Conservation (phyloP, 225 moss, liverwort and hornwort species). For the Neckera pumila region DNA sequence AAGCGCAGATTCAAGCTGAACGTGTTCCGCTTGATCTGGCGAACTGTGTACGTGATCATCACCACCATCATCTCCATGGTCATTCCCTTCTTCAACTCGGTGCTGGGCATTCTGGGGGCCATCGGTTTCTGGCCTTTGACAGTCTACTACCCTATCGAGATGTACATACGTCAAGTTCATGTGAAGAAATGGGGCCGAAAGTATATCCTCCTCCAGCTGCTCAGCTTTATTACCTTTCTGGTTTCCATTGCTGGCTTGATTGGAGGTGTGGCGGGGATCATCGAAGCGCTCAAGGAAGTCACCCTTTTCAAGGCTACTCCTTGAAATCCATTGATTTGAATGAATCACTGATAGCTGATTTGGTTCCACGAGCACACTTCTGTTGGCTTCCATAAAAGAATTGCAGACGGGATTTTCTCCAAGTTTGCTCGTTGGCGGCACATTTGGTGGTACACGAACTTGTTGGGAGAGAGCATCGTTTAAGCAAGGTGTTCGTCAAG, state of each 20-base stretch:
- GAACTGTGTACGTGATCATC: slow-evolving; percentile 46
- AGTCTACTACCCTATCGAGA: slow-evolving; percentile 51
- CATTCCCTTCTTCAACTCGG: slow-evolving; percentile 71
- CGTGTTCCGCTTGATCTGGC: slow-evolving; percentile 54
- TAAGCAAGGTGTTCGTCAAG: not conserved
- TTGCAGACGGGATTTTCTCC: not conserved
- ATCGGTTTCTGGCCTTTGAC: slow-evolving; percentile 74
- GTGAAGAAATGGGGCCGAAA: slow-evolving; percentile 10
- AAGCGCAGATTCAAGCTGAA: slow-evolving; percentile 18
- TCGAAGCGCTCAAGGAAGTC: slow-evolving; percentile 20
- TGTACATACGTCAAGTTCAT: slow-evolving; percentile 41
- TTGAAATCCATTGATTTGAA: not conserved
- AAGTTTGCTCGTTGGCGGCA: not conserved
- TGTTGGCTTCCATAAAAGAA: too few relatives aligned
- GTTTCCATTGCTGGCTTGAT: slow-evolving; percentile 52
- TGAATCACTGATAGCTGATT: not conserved
- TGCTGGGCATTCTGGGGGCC: slow-evolving; percentile 66
- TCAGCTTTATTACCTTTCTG: slow-evolving; percentile 47
- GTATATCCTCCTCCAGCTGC: slow-evolving; percentile 25
- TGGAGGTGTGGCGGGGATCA: slow-evolving; percentile 52
- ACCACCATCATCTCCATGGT: slow-evolving; percentile 68
- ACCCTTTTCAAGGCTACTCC: slow-evolving; percentile 7
- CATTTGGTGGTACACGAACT: not conserved
- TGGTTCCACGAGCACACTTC: not conserved
- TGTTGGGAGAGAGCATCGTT: not conserved